These are phyloP conservation scores for Neohortaea acidophila DNA, from an alignment of 495 filamentous ascomycete species.

Conservation along the genomic window DNA sequence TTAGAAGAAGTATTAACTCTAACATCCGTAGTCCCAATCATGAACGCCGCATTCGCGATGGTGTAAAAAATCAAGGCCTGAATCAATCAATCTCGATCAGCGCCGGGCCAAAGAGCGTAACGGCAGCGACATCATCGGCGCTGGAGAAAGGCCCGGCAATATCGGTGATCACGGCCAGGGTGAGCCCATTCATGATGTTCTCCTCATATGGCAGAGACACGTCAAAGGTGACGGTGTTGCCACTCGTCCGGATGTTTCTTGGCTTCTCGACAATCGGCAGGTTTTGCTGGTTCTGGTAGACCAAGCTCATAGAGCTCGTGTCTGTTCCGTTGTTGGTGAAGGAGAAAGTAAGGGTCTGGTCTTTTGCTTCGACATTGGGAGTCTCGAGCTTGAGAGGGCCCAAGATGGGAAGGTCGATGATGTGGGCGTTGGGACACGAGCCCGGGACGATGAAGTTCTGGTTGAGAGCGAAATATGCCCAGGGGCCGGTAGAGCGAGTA, in stretches of 20 bases:
- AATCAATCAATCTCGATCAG: constrained; percentile 20
- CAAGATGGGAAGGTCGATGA: constrained; percentile 11
- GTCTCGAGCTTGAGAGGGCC: constrained; percentile 10
- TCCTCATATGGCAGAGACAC: constrained; percentile 8
- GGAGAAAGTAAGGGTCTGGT: constrained; percentile 14
- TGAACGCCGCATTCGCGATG: no score
- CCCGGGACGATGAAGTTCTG: constrained; percentile 37
- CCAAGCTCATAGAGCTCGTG: constrained; percentile 3
- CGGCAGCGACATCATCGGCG: constrained; percentile 12
- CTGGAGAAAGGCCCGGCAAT: neutral
- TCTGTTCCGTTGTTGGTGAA: constrained; percentile 5
- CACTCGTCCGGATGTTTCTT: constrained; percentile 1
- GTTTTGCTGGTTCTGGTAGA: constrained; percentile 19
- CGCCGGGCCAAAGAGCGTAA: constrained; percentile 15
- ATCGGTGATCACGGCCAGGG: constrained; percentile 14
- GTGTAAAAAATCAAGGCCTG: no score
- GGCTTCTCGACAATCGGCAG: constrained; percentile 6
- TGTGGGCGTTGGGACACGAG: constrained; percentile 29
- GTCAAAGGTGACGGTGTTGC: constrained; percentile 6
- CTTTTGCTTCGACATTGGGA: neutral
- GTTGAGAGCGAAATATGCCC: constrained; percentile 44
- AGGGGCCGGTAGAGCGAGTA: constrained; percentile 42
- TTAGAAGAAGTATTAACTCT: no score
- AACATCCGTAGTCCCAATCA: no score
- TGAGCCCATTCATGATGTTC: constrained; percentile 13